phyloP scores from a whole-genome alignment of 768 basidiomycete genomes.

The Asterophora parasitica region DNA sequence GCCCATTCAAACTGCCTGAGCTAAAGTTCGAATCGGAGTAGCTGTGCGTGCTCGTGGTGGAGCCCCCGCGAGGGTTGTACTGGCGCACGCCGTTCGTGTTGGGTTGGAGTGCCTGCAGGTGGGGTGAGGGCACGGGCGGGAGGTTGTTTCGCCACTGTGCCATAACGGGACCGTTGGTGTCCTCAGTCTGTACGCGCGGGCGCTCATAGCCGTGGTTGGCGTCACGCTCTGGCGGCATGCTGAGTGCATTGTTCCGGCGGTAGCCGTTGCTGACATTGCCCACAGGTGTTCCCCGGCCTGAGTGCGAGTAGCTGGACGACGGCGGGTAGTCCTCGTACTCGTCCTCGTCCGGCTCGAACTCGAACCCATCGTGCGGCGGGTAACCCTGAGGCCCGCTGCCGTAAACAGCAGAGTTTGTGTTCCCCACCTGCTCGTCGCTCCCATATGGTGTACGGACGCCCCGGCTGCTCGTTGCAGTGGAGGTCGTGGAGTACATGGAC shows the following conservation, averaged over 20 bases:
- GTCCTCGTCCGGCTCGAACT: slow-evolving; percentile 65
- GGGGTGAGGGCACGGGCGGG: slow-evolving; percentile 28
- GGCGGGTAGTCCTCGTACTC: slow-evolving; percentile 75
- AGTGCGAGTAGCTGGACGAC: slow-evolving; percentile 37
- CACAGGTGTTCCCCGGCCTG: slow-evolving; percentile 73
- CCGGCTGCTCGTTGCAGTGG: slow-evolving; percentile 27
- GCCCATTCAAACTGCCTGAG: slow-evolving; percentile 8
- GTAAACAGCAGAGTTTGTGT: slow-evolving; percentile 23
- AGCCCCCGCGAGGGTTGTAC: slow-evolving; percentile 42
- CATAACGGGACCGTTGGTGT: slow-evolving; percentile 57
- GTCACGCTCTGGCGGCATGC: slow-evolving; percentile 57
- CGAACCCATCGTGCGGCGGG: slow-evolving; percentile 64
- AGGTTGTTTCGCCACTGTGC: slow-evolving; percentile 58
- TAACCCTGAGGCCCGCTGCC: slow-evolving; percentile 49
- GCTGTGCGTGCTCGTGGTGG: slow-evolving; percentile 37
- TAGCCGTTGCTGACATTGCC: slow-evolving; percentile 26
- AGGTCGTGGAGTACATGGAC: slow-evolving; percentile 29
- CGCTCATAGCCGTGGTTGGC: slow-evolving; percentile 43
- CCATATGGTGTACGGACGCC: slow-evolving; percentile 30
- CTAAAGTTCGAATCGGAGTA: slow-evolving; percentile 45
- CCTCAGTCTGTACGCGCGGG: slow-evolving; percentile 67
- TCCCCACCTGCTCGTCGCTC: slow-evolving; percentile 34
- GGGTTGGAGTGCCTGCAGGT: not conserved
- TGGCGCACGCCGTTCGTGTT: slow-evolving; percentile 30
- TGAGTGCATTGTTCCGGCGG: slow-evolving; percentile 54